Percentiles rank a stretch among this genome's conserved stretches.
Conservation (phyloP, 2,329 filamentous ascomycete genomes). For the Aspergillus nomiae region DNA sequence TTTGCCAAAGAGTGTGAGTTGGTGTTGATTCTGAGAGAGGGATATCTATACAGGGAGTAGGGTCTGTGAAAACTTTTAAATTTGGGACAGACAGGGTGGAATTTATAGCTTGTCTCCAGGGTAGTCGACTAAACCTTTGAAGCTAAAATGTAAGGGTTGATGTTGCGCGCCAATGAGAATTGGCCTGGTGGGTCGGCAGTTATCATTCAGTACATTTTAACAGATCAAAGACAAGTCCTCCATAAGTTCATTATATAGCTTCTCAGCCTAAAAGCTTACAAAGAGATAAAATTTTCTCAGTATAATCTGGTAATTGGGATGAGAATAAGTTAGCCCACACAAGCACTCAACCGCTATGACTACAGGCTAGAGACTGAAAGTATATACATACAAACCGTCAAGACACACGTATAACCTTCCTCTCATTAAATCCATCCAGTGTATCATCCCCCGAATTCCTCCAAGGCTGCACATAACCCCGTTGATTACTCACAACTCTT, state of each 20-base stretch:
- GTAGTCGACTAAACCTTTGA: no score
- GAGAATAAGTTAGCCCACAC: neutral
- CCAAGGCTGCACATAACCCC: slow-evolving; percentile 42
- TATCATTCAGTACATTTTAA: neutral
- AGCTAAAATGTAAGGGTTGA: neutral
- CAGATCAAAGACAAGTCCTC: no score
- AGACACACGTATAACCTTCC: slow-evolving; percentile 21
- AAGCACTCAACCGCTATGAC: neutral
- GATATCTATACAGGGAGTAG: no score
- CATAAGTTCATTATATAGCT: neutral
- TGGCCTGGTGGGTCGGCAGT: neutral
- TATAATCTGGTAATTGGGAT: neutral
- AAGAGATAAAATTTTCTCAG: neutral
- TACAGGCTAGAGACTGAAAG: neutral
- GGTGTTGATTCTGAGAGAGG: neutral
- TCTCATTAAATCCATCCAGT: slow-evolving; percentile 18
- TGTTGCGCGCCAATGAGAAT: neutral
- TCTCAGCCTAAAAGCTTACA: neutral
- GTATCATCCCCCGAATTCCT: slow-evolving; percentile 6
- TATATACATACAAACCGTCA: neutral
- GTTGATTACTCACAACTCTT: slow-evolving; percentile 48
- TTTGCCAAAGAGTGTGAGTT: no score
- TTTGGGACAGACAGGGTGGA: neutral
- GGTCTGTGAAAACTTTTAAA: neutral
- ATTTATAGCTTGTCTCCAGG: neutral